Conservation (phyloP, 331 rosid species). For the Arachis monticola region DNA sequence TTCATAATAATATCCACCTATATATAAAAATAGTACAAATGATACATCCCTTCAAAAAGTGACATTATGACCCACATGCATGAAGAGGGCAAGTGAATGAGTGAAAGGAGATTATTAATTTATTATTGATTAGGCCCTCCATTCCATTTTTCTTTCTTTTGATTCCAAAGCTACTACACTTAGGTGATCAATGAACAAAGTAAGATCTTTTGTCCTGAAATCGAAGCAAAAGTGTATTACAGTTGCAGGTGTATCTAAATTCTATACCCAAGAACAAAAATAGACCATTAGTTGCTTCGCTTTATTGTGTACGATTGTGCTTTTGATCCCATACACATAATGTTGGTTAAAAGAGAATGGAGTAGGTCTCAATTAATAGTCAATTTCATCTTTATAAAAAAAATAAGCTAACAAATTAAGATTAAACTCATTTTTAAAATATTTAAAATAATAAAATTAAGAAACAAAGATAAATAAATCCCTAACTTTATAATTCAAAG, state of each 20-base stretch:
- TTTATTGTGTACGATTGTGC: slow-evolving; percentile 50
- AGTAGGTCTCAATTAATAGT: too few species aligned
- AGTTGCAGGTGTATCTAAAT: slow-evolving; percentile 31
- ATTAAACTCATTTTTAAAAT: too few species aligned
- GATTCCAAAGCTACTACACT: slow-evolving; percentile 31
- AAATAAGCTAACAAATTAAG: too few species aligned
- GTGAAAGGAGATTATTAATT: neutral
- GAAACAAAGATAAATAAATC: too few species aligned
- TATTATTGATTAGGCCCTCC: slow-evolving; percentile 22
- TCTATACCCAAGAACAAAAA: slow-evolving; percentile 28
- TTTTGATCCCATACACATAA: slow-evolving; percentile 34
- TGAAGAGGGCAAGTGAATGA: slow-evolving; percentile 21
- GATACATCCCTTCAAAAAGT: slow-evolving; percentile 12
- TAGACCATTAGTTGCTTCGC: slow-evolving; percentile 34
- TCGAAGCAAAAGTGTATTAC: slow-evolving; percentile 41
- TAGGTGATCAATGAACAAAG: slow-evolving; percentile 35
- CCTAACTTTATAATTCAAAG: too few species aligned
- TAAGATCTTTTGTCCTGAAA: slow-evolving; percentile 39
- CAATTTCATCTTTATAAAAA: too few species aligned
- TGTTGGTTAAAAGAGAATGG: neutral
- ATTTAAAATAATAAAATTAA: too few species aligned
- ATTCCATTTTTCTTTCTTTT: neutral
- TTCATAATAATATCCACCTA: too few species aligned
- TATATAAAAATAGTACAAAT: slow-evolving; percentile 3
- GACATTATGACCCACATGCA: slow-evolving; percentile 43